phyloP scores from a whole-genome alignment of 139 green algal species.

The Pseudopediastrum boryanum region DNA sequence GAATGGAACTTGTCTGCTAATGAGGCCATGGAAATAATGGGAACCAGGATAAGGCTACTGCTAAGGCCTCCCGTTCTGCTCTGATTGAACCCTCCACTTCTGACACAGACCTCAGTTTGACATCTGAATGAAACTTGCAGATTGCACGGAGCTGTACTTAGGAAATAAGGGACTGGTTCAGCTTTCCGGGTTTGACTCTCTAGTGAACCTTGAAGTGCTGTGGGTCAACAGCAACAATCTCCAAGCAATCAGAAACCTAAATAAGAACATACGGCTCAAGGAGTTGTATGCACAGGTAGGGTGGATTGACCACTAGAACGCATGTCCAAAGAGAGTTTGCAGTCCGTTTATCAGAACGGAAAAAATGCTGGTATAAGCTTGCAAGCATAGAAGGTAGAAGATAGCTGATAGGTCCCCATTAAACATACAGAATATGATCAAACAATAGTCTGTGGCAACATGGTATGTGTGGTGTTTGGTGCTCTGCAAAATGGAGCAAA shows the following conservation, averaged over 20 bases:
- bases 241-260: slow-evolving; percentile 52
- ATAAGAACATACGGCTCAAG: slow-evolving; percentile 60
- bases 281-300: slow-evolving; percentile 58
- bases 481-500: too few relatives aligned
- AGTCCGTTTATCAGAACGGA: too few relatives aligned
- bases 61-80: neutral
- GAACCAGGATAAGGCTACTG: neutral
- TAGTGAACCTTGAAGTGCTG: slow-evolving; percentile 62
- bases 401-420: too few relatives aligned
- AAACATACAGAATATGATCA: too few relatives aligned
- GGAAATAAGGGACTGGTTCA: slow-evolving; percentile 53
- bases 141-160: slow-evolving; percentile 65
- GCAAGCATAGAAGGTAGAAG: too few relatives aligned
- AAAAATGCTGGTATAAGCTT: too few relatives aligned
- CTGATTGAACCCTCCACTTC: neutral
- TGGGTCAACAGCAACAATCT: slow-evolving; percentile 69
- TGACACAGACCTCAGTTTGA: neutral
- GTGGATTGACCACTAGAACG: slow-evolving; percentile 1
- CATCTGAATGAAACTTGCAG: slow-evolving; percentile 35
- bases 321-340: too few relatives aligned
- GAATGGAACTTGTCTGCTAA: neutral
- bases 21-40: neutral
- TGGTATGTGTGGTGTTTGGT: too few relatives aligned
- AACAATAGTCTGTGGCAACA: too few relatives aligned
- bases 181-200: slow-evolving; percentile 60